Evolutionary conservation across 257 asterid genomes (phyloP).

Genomic region (Fraxinus cuspidata): DNA sequence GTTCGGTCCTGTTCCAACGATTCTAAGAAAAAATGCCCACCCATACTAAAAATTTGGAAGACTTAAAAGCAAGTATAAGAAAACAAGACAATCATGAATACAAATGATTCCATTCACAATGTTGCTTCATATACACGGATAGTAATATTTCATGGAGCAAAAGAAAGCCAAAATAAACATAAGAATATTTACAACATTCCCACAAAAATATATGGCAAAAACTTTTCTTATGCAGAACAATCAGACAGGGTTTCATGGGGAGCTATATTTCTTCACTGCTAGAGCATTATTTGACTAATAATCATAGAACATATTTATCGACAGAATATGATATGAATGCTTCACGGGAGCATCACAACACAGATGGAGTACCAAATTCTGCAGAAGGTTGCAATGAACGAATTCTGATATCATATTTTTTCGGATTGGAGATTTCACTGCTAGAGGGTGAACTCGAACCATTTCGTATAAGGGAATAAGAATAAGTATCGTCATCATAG

Average conservation of each 20-base stretch:
- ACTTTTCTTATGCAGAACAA: constrained; percentile 4
- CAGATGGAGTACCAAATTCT: constrained; percentile 49
- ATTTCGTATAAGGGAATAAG: constrained; percentile 50
- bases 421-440: constrained; percentile 45
- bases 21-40: too few relatives aligned
- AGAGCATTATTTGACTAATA: neutral
- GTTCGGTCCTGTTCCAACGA: too few relatives aligned
- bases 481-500: constrained; percentile 38
- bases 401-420: constrained; percentile 65
- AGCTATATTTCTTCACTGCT: neutral
- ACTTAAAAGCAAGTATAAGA: too few relatives aligned
- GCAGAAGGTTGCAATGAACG: constrained; percentile 74
- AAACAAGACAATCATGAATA: constrained; percentile 3
- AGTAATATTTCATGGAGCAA: constrained; percentile 6
- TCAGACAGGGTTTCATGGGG: neutral
- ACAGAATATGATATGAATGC: neutral
- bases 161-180: neutral
- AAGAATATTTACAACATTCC: neutral
- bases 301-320: neutral
- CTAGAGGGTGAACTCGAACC: constrained; percentile 54
- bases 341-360: constrained; percentile 29
- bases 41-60: too few relatives aligned
- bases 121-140: constrained; percentile 13
- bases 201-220: constrained; percentile 18
- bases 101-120: constrained; percentile 22